Evolutionary conservation across 1,284 basidiomycete genomes (phyloP), one percentile per base, ranked within the genome.

Genomic region (Ganoderma meredithae): DNA sequence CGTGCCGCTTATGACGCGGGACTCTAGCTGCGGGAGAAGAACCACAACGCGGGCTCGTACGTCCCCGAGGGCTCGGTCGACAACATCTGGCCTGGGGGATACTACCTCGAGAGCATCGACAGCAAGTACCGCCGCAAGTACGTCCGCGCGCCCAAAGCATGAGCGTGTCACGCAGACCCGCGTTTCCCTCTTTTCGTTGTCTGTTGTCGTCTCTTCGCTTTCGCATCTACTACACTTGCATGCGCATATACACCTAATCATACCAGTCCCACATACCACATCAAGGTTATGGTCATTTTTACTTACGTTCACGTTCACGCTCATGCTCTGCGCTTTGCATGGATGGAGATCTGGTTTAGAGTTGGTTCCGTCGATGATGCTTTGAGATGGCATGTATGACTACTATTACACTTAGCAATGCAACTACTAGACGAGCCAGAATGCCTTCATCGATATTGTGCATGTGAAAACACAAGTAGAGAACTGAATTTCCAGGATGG

Each of bases 91-190:
- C 92, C 94, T 2, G 95, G 95, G 59, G 86, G 93, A 31, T 99
- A 93, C 86, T 99, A 99, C 87, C 93, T 99, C 74, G 92, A 94
- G 75, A 90, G 88, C 78, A 92, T 98, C 75, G 97, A 99, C 83
- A 83, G 87, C 77, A 97, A 96, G 84, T 98, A 92, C 89, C 88
- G 98, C 76, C 89, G 97, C 79, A 95, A 93, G 79, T 99, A 99
- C 83, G 80, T 55, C 56, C 77, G 78, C 71, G 69, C 70, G 65
- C 70, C 77, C 55, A 76, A 76, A 70, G 77, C 75, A 43, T 77
- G 67, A 73, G 60, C 33, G 22, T 12, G 33, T 6, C 12, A n/a
- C n/a, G n/a, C 10, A 52, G 22, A 10, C 5, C 47, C 25, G 10
- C 8, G 27, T 31, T n/a, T 41, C 39, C 15, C 25, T n/a, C 13